Evolutionary conservation across 305 asterid genomes (phyloP), one percentile per base, ranked within the genome.

Genomic region (Andrographis paniculata): DNA sequence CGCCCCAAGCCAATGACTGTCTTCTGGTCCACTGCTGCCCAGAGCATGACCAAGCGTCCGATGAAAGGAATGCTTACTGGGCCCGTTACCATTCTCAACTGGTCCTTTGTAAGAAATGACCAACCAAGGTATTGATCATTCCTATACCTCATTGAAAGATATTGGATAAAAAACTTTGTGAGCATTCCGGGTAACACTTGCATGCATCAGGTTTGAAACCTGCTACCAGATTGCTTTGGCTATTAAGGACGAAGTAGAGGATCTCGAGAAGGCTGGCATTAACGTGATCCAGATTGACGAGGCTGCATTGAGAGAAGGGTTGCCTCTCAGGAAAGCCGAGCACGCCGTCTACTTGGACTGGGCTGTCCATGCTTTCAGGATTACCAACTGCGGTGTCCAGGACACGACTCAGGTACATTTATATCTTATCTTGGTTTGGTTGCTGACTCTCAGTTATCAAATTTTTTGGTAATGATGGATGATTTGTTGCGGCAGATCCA

Each of bases 1-100:
- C 95, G 95, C 56, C 97, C 95, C 48, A 87, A 87, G 20, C 73
- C 95, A 58, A 87, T 87, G 97, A 87, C 94, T 0, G 97, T 87
- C 48, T 84, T 77, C 87, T 88, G 97, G 95, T 88, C 97, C 58
- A 61, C 82, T 9, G 67, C 75, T 30, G 97, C 94, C 65, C 97
- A 87, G 66, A 77, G 79, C 82, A 79, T 84, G 95, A 87, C 97
- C 68, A 84, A 81, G 77, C 95, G 43, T 11, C 43, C 43, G 9
- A 38, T 38, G 18, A 38, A 38, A 4, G 43, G 43, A 38, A 38
- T 38, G 43, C 43, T 38, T 14, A 38, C 18, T 14, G 43, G 43
- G 9, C 43, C 18, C 15, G 43, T 38, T 38, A 38, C 43, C 43
- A 38, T 38, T 38, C 43, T 38, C 18, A 38, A 38, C 18, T 38